Evolutionary conservation across 2,329 filamentous ascomycete species (phyloP).

Genomic region (Xylaria sp.): DNA sequence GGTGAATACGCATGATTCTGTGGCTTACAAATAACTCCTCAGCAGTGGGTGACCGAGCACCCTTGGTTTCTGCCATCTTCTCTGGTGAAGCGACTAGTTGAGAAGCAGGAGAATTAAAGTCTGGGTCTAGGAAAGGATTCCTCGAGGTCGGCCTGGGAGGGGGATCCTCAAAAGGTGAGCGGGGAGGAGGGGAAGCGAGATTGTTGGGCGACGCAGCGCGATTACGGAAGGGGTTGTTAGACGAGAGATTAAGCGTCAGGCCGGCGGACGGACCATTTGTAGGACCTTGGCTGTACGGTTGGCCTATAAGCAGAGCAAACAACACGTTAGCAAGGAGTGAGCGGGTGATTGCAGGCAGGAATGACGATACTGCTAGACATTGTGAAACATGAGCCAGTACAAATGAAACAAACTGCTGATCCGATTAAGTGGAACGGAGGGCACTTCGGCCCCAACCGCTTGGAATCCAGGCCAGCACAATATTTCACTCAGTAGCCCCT

Average conservation of each 20-base stretch:
- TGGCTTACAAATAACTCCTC: constrained; percentile 82
- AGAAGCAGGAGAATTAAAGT: constrained; percentile 42
- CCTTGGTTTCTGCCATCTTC: constrained; percentile 62
- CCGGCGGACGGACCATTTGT: constrained; percentile 54
- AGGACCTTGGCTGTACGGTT: constrained; percentile 53
- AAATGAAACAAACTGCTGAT: constrained; percentile 58
- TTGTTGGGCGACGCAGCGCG: constrained; percentile 70
- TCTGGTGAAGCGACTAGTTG: constrained; percentile 56
- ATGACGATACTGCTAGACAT: constrained; percentile 57
- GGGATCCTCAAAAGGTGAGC: constrained; percentile 70
- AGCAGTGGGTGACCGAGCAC: constrained; percentile 64
- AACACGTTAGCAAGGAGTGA: constrained; percentile 46
- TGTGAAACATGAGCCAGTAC: constrained; percentile 60
- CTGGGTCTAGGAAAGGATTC: constrained; percentile 78
- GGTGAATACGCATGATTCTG: neutral
- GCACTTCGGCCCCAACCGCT: constrained; percentile 27
- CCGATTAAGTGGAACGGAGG: constrained; percentile 53
- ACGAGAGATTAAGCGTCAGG: constrained; percentile 75
- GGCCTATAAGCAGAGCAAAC: constrained; percentile 52
- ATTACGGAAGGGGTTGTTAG: constrained; percentile 86
- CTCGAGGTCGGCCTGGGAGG: constrained; percentile 72
- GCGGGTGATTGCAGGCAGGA: constrained; percentile 54
- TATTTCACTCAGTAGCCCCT: constrained; percentile 21
- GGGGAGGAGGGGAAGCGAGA: constrained; percentile 54
- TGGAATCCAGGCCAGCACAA: constrained; percentile 9